A percentile compares a stretch with the other conserved stretches of the same genome.
These are phyloP conservation scores for Clausena lansium DNA, from an alignment of 345 rosid genomes.

Conservation along the genomic window DNA sequence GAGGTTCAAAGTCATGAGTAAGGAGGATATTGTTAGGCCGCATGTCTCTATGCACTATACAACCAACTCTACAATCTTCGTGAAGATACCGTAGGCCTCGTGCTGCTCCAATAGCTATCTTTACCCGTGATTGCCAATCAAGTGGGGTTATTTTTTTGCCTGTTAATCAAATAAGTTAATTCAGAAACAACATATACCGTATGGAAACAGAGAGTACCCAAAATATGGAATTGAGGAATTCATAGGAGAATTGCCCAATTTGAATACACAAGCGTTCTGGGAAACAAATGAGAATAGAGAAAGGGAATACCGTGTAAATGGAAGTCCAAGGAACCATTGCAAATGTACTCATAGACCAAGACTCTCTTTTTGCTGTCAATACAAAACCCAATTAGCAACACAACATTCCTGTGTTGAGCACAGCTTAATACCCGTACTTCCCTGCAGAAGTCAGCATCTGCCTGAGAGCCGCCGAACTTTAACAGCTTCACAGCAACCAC, in stretches of 20 bases:
- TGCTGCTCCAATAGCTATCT: constrained; percentile 69
- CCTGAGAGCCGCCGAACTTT: constrained; percentile 43
- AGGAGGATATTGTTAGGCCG: constrained; percentile 63
- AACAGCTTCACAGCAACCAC: constrained; percentile 69
- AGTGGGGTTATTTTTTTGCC: constrained; percentile 35
- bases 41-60: constrained; percentile 67
- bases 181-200: not conserved
- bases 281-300: not conserved
- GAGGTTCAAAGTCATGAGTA: constrained; percentile 73
- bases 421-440: constrained; percentile 74
- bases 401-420: constrained; percentile 76
- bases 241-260: not conserved
- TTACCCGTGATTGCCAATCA: constrained; percentile 58
- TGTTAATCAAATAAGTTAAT: constrained; percentile 27
- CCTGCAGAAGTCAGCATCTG: constrained; percentile 67
- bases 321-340: constrained; percentile 68
- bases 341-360: constrained; percentile 69
- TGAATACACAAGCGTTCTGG: not conserved
- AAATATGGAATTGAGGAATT: not conserved
- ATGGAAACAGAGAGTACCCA: not conserved
- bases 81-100: constrained; percentile 72
- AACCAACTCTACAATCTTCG: constrained; percentile 81
- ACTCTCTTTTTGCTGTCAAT: constrained; percentile 50
- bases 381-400: constrained; percentile 63
- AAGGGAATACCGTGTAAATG: constrained; percentile 57